Conservation (phyloP, 2,329 filamentous ascomycete genomes). For the Nemania sp. region DNA sequence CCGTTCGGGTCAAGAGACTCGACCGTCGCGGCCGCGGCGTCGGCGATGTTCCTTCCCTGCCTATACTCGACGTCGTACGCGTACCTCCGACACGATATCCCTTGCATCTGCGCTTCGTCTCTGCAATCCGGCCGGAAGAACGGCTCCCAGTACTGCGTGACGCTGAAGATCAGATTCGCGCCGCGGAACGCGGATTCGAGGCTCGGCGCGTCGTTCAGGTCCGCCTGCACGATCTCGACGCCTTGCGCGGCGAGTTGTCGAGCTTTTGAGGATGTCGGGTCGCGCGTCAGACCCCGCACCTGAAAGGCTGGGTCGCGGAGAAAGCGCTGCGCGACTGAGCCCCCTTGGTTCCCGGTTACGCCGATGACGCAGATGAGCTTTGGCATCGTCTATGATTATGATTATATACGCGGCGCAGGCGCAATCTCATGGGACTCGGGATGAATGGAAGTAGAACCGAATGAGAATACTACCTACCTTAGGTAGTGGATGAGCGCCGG, state of each 20-base stretch:
- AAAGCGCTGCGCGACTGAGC: slow-evolving; percentile 55
- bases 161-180: slow-evolving; percentile 56
- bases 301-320: slow-evolving; percentile 44
- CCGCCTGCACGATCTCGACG: slow-evolving; percentile 48
- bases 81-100: slow-evolving; percentile 47
- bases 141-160: slow-evolving; percentile 58
- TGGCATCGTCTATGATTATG: background rate
- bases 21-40: slow-evolving; percentile 51
- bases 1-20: slow-evolving; percentile 45
- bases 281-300: slow-evolving; percentile 53
- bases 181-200: slow-evolving; percentile 48
- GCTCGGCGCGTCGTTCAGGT: slow-evolving; percentile 47
- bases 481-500: background rate
- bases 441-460: background rate
- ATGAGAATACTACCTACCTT: background rate
- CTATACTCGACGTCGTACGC: slow-evolving; percentile 53
- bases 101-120: slow-evolving; percentile 42
- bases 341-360: slow-evolving; percentile 43
- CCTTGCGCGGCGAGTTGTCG: slow-evolving; percentile 46
- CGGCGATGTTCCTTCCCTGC: slow-evolving; percentile 58
- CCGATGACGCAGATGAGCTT: slow-evolving; percentile 16
- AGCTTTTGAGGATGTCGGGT: slow-evolving; percentile 46
- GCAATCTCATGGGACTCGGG: slow-evolving; percentile 1
- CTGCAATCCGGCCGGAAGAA: slow-evolving; percentile 42
- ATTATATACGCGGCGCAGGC: background rate